A percentile compares a stretch with the other conserved stretches of the same genome.
Conservation (phyloP, 2,329 filamentous ascomycete species). For the Helotiales sp. region DNA sequence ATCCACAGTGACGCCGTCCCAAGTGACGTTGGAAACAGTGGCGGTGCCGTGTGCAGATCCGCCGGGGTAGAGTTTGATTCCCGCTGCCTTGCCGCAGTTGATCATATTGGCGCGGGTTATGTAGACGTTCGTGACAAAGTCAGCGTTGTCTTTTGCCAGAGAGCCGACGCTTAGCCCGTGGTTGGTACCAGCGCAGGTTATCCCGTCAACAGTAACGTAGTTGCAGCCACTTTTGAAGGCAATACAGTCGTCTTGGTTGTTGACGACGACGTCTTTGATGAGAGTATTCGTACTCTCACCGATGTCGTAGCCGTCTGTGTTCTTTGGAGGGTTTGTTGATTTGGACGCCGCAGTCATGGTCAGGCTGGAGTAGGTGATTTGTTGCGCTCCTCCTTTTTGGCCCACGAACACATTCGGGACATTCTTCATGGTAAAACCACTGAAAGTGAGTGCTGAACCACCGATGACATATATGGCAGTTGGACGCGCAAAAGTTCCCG, state of each 20-base stretch:
- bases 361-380: constrained; percentile 39
- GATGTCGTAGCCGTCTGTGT: constrained; percentile 48
- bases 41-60: not conserved
- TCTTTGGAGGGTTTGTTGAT: constrained; percentile 43
- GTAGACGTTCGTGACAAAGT: constrained; percentile 45
- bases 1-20: not conserved
- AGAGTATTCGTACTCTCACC: constrained; percentile 39
- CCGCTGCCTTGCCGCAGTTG: constrained; percentile 1
- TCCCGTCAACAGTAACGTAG: constrained; percentile 41
- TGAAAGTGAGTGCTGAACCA: constrained; percentile 39
- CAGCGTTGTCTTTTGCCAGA: constrained; percentile 41
- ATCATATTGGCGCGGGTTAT: constrained; percentile 25
- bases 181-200: constrained; percentile 46
- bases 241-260: constrained; percentile 60
- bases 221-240: constrained; percentile 56
- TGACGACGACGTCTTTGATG: constrained; percentile 49
- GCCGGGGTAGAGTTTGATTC: constrained; percentile 2
- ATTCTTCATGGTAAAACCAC: constrained; percentile 41
- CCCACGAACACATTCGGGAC: constrained; percentile 47
- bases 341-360: constrained; percentile 41
- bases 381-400: constrained; percentile 37
- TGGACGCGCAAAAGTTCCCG: constrained; percentile 40
- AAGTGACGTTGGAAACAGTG: constrained; percentile 5
- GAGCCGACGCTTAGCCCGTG: constrained; percentile 50
- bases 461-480: constrained; percentile 44